Evolutionary conservation across 495 filamentous ascomycete genomes (phyloP).

Genomic region (Copromyces sp.): DNA sequence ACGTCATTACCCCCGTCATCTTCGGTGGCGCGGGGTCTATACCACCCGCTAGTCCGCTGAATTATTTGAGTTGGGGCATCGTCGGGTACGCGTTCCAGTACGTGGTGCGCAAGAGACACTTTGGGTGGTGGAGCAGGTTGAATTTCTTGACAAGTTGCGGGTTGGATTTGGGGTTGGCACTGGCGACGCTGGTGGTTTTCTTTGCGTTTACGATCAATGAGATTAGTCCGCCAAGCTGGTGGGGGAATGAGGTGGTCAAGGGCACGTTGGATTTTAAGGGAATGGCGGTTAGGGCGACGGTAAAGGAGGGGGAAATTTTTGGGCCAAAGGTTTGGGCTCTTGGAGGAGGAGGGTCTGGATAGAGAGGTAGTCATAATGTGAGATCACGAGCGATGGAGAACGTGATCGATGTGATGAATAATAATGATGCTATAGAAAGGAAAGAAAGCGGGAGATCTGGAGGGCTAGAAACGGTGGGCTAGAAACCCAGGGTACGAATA

Average conservation of each 20-base stretch:
- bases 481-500: too few relatives aligned
- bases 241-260: slow-evolving; percentile 42
- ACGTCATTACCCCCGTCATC: slow-evolving; percentile 55
- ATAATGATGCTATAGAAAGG: too few relatives aligned
- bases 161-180: slow-evolving; percentile 51
- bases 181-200: slow-evolving; percentile 53
- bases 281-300: slow-evolving; percentile 39
- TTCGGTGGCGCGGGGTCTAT: slow-evolving; percentile 56
- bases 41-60: slow-evolving; percentile 58
- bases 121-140: slow-evolving; percentile 57
- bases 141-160: slow-evolving; percentile 55
- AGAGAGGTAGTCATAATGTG: neutral
- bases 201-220: slow-evolving; percentile 43
- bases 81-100: slow-evolving; percentile 59
- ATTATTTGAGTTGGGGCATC: slow-evolving; percentile 59
- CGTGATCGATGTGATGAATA: too few relatives aligned
- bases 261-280: slow-evolving; percentile 42
- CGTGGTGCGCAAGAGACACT: slow-evolving; percentile 42
- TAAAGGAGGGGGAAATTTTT: slow-evolving; percentile 45
- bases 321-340: slow-evolving; percentile 41
- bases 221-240: slow-evolving; percentile 42
- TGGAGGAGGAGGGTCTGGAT: neutral
- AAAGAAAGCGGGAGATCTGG: too few relatives aligned
- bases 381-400: too few relatives aligned
- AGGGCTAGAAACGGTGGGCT: too few relatives aligned